phyloP scores from a whole-genome alignment of 73 alveolate genomes.

The Paramecium biaurelia region DNA sequence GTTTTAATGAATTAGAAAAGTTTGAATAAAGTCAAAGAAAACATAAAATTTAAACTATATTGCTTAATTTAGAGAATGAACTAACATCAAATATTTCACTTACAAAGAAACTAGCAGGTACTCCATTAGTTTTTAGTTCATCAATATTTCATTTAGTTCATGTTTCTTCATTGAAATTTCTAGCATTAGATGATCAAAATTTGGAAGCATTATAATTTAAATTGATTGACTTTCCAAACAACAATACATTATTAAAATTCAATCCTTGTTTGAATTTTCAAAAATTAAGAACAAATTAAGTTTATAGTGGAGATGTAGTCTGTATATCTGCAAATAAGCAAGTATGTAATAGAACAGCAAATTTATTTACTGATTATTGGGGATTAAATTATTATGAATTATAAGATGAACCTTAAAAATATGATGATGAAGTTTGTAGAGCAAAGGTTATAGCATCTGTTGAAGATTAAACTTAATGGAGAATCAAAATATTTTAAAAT shows the following conservation, averaged over 20 bases:
- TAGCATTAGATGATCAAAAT: slow-evolving; percentile 40
- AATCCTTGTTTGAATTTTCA: slow-evolving; percentile 38
- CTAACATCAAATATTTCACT: slow-evolving; percentile 16
- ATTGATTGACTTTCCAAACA: slow-evolving; percentile 31
- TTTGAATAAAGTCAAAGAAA: not conserved
- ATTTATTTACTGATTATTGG: slow-evolving; percentile 26
- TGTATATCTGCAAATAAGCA: slow-evolving; percentile 10
- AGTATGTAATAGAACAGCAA: slow-evolving; percentile 40
- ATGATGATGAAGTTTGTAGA: not conserved
- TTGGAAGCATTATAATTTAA: slow-evolving; percentile 21
- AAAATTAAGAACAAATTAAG: slow-evolving; percentile 39
- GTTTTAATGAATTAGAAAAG: not conserved
- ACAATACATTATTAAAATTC: slow-evolving; percentile 1
- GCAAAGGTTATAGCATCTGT: slow-evolving; percentile 30
- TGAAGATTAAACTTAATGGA: slow-evolving; percentile 37
- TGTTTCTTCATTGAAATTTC: slow-evolving; percentile 17
- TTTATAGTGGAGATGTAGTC: slow-evolving; percentile 26
- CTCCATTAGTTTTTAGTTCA: slow-evolving; percentile 29
- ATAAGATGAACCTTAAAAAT: not conserved
- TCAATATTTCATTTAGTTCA: slow-evolving; percentile 50
- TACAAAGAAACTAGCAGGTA: slow-evolving; percentile 17
- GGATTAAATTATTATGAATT: not conserved
- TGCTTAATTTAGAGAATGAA: slow-evolving; percentile 23
- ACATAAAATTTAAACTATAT: not conserved
- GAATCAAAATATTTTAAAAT: not conserved